Base-by-base conservation (phyloP, 345 rosid genomes). In the Eucalyptus regnans region DNA sequence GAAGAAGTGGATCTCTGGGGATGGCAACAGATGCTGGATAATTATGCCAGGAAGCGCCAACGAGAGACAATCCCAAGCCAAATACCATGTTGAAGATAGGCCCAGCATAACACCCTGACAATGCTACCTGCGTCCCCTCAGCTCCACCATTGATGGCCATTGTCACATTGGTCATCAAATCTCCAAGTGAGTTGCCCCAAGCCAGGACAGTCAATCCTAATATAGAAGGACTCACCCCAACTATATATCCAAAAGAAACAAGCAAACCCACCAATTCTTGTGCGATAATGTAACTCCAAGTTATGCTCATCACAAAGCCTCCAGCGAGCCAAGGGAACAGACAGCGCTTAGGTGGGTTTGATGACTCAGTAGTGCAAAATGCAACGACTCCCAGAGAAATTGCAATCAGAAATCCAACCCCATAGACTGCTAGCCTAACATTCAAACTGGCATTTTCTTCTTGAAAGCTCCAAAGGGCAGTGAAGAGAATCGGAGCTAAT, bases 141-240 rank as follows among this genome's bases (percentile, higher is more conserved):
- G 90, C 89, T 22, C 99, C 96, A 79, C 98, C 97, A 41, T 94
- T 94, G 89, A 93, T 37, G 3, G 99, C 97, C 93, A 96, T 90
- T 20, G 98, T 94, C 80, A 93, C 88, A 87, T 96, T 95, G 51
- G 99, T 94, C 49, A 96, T 93, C 54, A 97, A 89, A 91, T 97
- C 98, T 41, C 99, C 99, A 4, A 96, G 62, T 8, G 99, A 97
- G 90, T 97, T 97, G 8, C 99, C 99, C 99, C 99, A 96, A 13
- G 99, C 98, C 31, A 97, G 92, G 86, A 95, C 95, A 7, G 99
- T 97, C 33, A 97, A 90, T 83, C 97, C 99, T 44, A 97, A 89
- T 87, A 96, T 96, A 10, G 98, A 93, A 86, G 98, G 95, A 37
- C 94, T 95, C 25, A 96, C 91, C 10, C 94, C 96, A 43, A 93